Base-by-base conservation (phyloP, 202 grass and related monocot species). In the Brachypodium distachyon region DNA sequence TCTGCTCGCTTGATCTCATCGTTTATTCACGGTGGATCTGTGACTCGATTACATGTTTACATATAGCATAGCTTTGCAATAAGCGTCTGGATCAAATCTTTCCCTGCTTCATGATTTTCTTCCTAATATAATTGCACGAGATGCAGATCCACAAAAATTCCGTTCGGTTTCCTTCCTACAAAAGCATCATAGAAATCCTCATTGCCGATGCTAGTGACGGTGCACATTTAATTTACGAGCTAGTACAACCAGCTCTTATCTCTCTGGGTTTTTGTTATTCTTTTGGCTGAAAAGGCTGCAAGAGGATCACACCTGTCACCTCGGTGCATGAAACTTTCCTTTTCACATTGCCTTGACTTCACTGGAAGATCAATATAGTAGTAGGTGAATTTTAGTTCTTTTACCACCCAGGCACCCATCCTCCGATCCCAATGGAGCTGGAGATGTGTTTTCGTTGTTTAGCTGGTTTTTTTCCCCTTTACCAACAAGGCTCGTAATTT, bases 271-370 rank as follows among this genome's bases (percentile, higher is more conserved):
- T 82, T 73, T 55, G 39, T 59, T 77, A 64, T 57, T 60, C 75
- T 79, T 58, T 74, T 55, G 53, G 5, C 52, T 73, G 14, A 47
- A 61, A 80, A 79, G 37, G 40, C 75, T 83, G 80, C 74, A 79
- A 7, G 27, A 74, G 43, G 43, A 69, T 79, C 70, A 23, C 70
- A 23, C 43, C 26, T 79, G 79, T 43, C 80, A 9, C n/a, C 57
- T 63, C 38, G 25, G 55, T 71, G 61, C 65, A 34, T 52, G 59
- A 17, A 82, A 67, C 80, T 78, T 78, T 48, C 74, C 33, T 59
- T 85, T 86, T 73, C 48, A 42, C 63, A 18, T 27, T 72, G 49
- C 47, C 18, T 52, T 27, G 8, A 17, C 25, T 48, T 70, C 37
- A 77, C 67, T 77, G n/a, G 13, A 77, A 81, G 63, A n/a, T n/a